These are phyloP conservation scores for Suillus placidus DNA, from an alignment of 768 basidiomycete genomes.

Conservation along the genomic window DNA sequence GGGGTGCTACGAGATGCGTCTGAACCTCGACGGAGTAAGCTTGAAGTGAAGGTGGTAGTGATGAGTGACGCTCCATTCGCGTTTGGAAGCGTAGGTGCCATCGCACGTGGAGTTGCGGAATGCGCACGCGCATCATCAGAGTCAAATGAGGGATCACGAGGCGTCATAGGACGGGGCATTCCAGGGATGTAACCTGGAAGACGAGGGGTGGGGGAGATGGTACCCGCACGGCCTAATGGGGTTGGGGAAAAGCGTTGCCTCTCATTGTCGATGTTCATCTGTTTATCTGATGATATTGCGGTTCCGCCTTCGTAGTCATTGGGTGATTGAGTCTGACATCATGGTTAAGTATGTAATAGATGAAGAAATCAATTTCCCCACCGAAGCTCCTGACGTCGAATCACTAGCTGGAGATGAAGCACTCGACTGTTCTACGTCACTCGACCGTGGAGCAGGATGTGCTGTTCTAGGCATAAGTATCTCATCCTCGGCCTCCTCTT, in stretches of 20 bases:
- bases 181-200: slow-evolving; percentile 87
- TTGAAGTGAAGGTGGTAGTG: slow-evolving; percentile 37
- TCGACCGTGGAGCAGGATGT: slow-evolving; percentile 44
- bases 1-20: slow-evolving; percentile 52
- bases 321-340: slow-evolving; percentile 33
- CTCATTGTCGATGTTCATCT: slow-evolving; percentile 48
- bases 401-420: slow-evolving; percentile 23
- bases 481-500: slow-evolving; percentile 74
- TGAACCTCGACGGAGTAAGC: slow-evolving; percentile 56
- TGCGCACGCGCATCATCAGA: slow-evolving; percentile 74
- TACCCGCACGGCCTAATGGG: slow-evolving; percentile 53
- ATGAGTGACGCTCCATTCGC: slow-evolving; percentile 38
- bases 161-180: slow-evolving; percentile 91
- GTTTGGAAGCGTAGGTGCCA: slow-evolving; percentile 55
- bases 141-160: slow-evolving; percentile 68
- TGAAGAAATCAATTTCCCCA: slow-evolving; percentile 21
- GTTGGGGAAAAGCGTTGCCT: slow-evolving; percentile 62
- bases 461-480: slow-evolving; percentile 72
- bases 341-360: slow-evolving; percentile 23
- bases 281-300: slow-evolving; percentile 70
- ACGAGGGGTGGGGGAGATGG: slow-evolving; percentile 51
- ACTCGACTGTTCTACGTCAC: slow-evolving; percentile 30
- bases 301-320: slow-evolving; percentile 62
- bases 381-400: slow-evolving; percentile 21
- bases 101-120: slow-evolving; percentile 74